Evolutionary conservation across 2,329 filamentous ascomycete genomes (phyloP), one percentile per base, ranked within the genome.

Genomic region (Daldinia eschscholtzii): DNA sequence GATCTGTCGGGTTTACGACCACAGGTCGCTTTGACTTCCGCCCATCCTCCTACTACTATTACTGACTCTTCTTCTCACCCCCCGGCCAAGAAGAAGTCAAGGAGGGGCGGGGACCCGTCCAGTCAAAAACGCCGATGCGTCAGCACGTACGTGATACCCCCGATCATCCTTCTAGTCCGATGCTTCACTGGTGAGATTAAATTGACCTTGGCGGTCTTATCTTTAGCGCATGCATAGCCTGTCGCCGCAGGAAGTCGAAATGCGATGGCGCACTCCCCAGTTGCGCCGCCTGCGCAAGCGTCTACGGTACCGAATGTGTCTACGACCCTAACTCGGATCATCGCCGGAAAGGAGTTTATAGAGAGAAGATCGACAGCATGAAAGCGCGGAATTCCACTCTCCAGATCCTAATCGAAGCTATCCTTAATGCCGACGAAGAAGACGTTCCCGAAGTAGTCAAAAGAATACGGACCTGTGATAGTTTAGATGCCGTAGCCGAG

Each of bases 251-350:
- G 71, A 95, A 95, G 76, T 93, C 90, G 55, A 95, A 94, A 86
- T 98, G 95, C 80, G 95, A 98, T 80, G 95, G 95, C 67, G 94
- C 94, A 63, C 85, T 92, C 4, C 95, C 95, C 5, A 94, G 93
- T 75, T 98, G 96, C 79, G 95, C 95, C 6, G 95, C 96, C n/a
- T 99, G 96, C 81, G 90, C 93, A 70, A 97, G 94, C 74, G 95
- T 98, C 61, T 98, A 99, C 78, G 88, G 89, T 68, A 96, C 93
- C 68, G 89, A 92, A 82, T 98, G 96, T 79, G 86, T 98, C 72
- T 98, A 98, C 84, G 95, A 98, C 78, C 95, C 94, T 3, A 97
- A 94, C 78, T 97, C 94, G 65, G 96, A 99, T 79, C 94, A 98
- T 79, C 92, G 96, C 57, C 91, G 96, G 57, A 98, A 98, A 80